Evolutionary conservation across 441 rosid species (phyloP).

Genomic region (Adansonia madagascariensis): DNA sequence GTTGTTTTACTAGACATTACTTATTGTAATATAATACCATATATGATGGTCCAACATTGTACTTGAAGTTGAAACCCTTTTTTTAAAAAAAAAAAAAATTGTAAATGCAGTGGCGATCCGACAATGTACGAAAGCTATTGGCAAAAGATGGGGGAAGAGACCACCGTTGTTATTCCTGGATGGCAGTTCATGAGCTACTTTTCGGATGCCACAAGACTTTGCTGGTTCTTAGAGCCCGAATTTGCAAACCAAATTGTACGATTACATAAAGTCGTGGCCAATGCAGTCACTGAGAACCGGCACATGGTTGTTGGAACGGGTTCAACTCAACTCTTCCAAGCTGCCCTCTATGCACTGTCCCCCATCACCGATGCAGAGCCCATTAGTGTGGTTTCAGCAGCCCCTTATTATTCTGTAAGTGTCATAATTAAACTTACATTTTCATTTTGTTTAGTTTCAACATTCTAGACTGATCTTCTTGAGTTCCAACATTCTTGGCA

Average conservation of each 20-base stretch:
- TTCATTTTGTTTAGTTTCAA: neutral
- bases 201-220: slow-evolving; percentile 61
- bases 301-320: slow-evolving; percentile 87
- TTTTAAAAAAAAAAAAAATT: neutral
- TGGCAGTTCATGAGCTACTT: slow-evolving; percentile 90
- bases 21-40: too few species aligned
- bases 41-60: too few species aligned
- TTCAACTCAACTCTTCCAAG: slow-evolving; percentile 85
- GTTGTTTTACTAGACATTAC: neutral
- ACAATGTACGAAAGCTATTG: slow-evolving; percentile 80
- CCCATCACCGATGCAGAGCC: slow-evolving; percentile 61
- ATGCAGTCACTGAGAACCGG: slow-evolving; percentile 67
- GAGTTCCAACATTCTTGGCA: too few species aligned
- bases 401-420: slow-evolving; percentile 80
- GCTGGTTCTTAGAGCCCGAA: slow-evolving; percentile 92
- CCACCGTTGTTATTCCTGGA: slow-evolving; percentile 76
- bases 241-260: slow-evolving; percentile 62
- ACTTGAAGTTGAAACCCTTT: neutral
- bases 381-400: slow-evolving; percentile 72
- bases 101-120: slow-evolving; percentile 80
- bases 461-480: neutral
- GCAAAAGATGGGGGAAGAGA: slow-evolving; percentile 65
- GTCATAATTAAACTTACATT: neutral
- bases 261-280: slow-evolving; percentile 74
- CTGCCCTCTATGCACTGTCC: slow-evolving; percentile 80